Percentiles rank a stretch among this genome's conserved stretches.
phyloP scores from a whole-genome alignment of 2,329 filamentous ascomycete species.

The Teratosphaeria destructans region DNA sequence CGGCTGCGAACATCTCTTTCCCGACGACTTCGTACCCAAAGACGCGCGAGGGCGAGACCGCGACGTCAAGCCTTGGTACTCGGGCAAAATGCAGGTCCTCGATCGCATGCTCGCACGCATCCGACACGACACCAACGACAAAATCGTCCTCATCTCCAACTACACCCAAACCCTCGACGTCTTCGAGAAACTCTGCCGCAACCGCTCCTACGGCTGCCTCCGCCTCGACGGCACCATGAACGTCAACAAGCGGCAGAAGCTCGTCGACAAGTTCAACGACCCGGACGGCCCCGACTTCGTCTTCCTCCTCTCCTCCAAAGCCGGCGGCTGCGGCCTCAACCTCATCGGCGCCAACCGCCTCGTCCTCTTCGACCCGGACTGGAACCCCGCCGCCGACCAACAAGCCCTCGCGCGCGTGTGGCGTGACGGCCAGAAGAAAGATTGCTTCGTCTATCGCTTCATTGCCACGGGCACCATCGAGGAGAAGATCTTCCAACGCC shows the following conservation, averaged over 20 bases:
- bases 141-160: slow-evolving; percentile 97
- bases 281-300: slow-evolving; percentile 83
- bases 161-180: slow-evolving; percentile 94
- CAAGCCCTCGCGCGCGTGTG: slow-evolving; percentile 94
- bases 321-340: slow-evolving; percentile 92
- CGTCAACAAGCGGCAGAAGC: slow-evolving; percentile 90
- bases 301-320: slow-evolving; percentile 93
- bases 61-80: slow-evolving; percentile 91
- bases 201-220: slow-evolving; percentile 72
- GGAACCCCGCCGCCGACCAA: slow-evolving; percentile 96
- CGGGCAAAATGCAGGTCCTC: slow-evolving; percentile 96
- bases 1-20: slow-evolving; percentile 71
- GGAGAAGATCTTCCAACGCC: slow-evolving; percentile 97
- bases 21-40: slow-evolving; percentile 79
- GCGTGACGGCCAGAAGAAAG: slow-evolving; percentile 98
- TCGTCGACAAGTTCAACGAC: slow-evolving; percentile 96
- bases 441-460: slow-evolving; percentile 99
- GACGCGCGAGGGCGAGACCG: slow-evolving; percentile 80
- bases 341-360: slow-evolving; percentile 89
- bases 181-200: slow-evolving; percentile 82
- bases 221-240: slow-evolving; percentile 96
- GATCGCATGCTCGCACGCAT: slow-evolving; percentile 90
- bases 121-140: slow-evolving; percentile 92
- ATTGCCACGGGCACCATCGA: slow-evolving; percentile 97
- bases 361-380: slow-evolving; percentile 85